Evolutionary conservation across 108 stramenopile genomes (phyloP).

Genomic region (Fragilariopsis cylindrus): DNA sequence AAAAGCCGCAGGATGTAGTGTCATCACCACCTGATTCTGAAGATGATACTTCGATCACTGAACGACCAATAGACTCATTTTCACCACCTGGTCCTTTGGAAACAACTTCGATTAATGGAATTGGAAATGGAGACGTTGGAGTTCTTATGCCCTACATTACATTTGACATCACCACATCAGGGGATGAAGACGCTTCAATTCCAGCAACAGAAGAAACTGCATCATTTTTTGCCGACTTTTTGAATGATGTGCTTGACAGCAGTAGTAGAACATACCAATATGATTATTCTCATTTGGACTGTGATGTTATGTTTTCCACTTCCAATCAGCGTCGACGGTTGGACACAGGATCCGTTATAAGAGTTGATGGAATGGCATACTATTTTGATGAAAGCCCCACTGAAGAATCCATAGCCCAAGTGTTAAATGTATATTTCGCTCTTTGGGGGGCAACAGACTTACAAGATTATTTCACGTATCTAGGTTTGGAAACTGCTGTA

Average conservation of each 20-base stretch:
- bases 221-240: conserved; percentile 15
- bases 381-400: conserved; percentile 14
- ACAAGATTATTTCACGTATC: conserved; percentile 7
- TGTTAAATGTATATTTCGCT: conserved; percentile 21
- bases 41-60: too few relatives aligned
- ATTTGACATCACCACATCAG: conserved; percentile 14
- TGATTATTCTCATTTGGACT: conserved; percentile 20
- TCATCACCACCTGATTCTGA: too few relatives aligned
- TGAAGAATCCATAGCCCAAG: not conserved
- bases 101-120: too few relatives aligned
- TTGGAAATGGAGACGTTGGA: not conserved
- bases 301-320: conserved; percentile 17
- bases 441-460: conserved; percentile 22
- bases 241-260: conserved; percentile 19
- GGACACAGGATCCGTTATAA: conserved; percentile 15
- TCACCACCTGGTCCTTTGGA: too few relatives aligned
- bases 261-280: conserved; percentile 5
- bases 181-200: conserved; percentile 12
- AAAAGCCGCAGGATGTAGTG: too few relatives aligned
- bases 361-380: conserved; percentile 26
- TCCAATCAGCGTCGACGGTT: not conserved
- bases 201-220: conserved; percentile 5
- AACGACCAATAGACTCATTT: too few relatives aligned
- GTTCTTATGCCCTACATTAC: conserved; percentile 21
- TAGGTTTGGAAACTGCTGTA: conserved; percentile 5